phyloP scores from a whole-genome alignment of 352 stramenopile species.

The Phytopythium oedochilum region DNA sequence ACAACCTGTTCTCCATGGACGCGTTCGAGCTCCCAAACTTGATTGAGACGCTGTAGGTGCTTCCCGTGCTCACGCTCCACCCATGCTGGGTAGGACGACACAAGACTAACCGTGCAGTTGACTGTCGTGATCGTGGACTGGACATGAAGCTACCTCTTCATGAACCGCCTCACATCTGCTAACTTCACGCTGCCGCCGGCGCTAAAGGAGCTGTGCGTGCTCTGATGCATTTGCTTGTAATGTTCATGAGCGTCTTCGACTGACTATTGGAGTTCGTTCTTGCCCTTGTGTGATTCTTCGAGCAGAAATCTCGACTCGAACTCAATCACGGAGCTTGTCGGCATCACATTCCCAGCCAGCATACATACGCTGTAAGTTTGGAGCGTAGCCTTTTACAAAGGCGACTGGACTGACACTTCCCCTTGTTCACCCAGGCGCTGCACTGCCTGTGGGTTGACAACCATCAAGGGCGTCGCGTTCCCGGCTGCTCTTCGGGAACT shows the following conservation, averaged over 20 bases:
- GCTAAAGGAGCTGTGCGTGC: constrained; percentile 4
- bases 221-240: neutral
- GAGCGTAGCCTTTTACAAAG: no score
- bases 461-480: neutral
- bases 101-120: neutral
- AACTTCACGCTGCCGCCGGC: neutral
- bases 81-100: no score
- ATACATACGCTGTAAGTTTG: neutral
- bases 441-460: neutral
- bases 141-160: neutral
- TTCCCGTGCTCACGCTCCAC: no score
- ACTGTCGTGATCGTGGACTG: no score
- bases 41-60: neutral
- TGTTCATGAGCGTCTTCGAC: neutral
- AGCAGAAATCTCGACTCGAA: constrained; percentile 12
- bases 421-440: neutral
- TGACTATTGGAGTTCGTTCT: neutral
- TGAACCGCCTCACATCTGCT: neutral
- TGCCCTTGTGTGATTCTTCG: neutral
- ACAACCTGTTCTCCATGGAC: constrained; percentile 4
- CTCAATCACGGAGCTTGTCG: neutral
- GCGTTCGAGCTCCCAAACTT: neutral
- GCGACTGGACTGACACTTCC: no score
- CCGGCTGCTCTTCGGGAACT: constrained; percentile 14
- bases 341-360: neutral